These are phyloP conservation scores for Massariosphaeria phaeospora DNA, from an alignment of 495 filamentous ascomycete genomes.

Conservation along the genomic window DNA sequence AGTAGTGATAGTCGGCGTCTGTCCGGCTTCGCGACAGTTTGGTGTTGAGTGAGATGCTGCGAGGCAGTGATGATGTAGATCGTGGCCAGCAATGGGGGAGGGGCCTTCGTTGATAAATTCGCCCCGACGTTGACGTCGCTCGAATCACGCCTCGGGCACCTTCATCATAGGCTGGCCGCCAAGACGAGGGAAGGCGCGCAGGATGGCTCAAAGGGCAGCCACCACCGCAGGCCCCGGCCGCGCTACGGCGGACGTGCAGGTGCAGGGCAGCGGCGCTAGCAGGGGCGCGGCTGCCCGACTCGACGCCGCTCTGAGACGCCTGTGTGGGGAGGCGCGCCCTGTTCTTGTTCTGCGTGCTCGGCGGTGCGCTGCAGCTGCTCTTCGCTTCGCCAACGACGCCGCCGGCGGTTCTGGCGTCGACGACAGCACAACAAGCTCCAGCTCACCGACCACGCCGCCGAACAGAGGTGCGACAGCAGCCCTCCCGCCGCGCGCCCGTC, in stretches of 20 bases:
- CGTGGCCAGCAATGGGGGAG: constrained; percentile 26
- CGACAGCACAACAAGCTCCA: no score
- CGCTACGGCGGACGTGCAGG: constrained; percentile 16
- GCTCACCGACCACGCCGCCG: no score
- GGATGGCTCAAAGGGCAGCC: constrained; percentile 16
- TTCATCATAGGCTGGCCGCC: constrained; percentile 30
- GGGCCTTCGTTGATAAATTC: constrained; percentile 31
- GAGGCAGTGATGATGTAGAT: constrained; percentile 30
- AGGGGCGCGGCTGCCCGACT: no score
- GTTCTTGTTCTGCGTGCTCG: no score
- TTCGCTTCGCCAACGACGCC: no score
- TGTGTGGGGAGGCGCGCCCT: no score
- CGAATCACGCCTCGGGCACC: constrained; percentile 14
- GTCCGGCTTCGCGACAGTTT: constrained; percentile 19
- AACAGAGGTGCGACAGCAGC: no score
- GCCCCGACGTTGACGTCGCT: constrained; percentile 25
- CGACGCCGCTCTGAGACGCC: no score
- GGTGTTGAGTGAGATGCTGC: constrained; percentile 27
- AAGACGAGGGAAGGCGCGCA: constrained; percentile 19
- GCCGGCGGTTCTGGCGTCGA: no score
- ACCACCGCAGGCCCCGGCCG: constrained; percentile 15
- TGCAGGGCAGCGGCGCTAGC: neutral
- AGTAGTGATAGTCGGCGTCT: constrained; percentile 18
- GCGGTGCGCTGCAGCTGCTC: no score
- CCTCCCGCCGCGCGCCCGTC: no score